These are phyloP conservation scores for Leccinum ambiguum DNA, from an alignment of 1,284 basidiomycete genomes.

Conservation along the genomic window DNA sequence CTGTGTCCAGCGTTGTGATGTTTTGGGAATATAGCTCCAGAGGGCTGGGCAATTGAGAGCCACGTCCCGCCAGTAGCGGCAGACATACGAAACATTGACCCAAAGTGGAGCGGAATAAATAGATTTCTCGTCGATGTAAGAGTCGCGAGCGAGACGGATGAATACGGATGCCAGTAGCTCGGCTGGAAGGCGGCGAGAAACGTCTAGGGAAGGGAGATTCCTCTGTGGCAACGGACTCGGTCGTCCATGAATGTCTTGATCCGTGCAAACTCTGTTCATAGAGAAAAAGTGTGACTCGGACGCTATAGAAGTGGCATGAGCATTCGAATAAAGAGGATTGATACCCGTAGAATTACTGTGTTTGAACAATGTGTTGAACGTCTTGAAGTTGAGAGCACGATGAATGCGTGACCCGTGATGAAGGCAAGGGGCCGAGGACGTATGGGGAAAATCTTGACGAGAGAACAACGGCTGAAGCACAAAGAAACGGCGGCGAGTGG, in stretches of 20 bases:
- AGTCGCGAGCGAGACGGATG: neutral
- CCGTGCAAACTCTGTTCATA: neutral
- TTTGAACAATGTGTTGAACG: no score
- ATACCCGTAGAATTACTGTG: no score
- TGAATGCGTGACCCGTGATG: no score
- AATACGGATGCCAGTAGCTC: neutral
- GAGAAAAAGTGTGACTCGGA: no score
- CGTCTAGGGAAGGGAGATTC: neutral
- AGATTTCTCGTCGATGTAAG: neutral
- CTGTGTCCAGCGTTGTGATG: neutral
- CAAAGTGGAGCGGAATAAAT: neutral
- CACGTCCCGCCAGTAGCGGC: neutral
- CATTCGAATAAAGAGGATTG: no score
- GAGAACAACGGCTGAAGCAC: neutral
- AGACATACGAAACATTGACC: neutral
- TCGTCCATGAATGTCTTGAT: no score
- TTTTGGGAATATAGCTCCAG: neutral
- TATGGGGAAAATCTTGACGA: neutral
- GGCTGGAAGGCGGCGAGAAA: neutral
- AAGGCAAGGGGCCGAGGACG: no score
- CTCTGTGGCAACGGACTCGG: neutral
- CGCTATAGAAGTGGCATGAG: no score
- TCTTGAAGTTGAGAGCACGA: no score
- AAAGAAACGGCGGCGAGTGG: neutral
- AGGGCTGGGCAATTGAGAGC: neutral